These are phyloP conservation scores for Exophiala mesophila DNA, from an alignment of 2,329 filamentous ascomycete species.

Conservation along the genomic window DNA sequence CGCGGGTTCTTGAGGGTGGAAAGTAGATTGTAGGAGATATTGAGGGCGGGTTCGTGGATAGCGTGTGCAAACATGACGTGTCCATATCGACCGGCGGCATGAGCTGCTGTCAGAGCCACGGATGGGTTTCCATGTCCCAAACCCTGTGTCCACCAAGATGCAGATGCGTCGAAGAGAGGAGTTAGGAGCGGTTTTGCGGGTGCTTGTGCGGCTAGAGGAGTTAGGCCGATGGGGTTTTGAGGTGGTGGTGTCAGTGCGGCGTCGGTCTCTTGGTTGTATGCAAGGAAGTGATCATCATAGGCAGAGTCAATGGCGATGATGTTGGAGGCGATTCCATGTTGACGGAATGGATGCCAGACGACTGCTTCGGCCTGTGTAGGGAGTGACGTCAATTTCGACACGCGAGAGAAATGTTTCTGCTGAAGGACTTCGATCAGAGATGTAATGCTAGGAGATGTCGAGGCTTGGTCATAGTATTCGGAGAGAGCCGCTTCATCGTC, in stretches of 20 bases:
- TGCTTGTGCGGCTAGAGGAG: constrained; percentile 18
- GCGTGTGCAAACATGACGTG: constrained; percentile 84
- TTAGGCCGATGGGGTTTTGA: constrained; percentile 7
- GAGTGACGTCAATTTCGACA: constrained; percentile 59
- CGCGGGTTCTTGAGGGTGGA: constrained; percentile 57
- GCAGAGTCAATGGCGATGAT: constrained; percentile 78
- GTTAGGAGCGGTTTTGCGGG: constrained; percentile 42
- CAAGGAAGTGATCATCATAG: constrained; percentile 72
- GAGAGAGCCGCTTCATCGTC: constrained; percentile 56
- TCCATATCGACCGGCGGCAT: constrained; percentile 77
- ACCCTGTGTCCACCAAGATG: constrained; percentile 89
- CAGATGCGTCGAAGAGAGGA: constrained; percentile 74
- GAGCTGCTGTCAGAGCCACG: constrained; percentile 68
- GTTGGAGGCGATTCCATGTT: constrained; percentile 62
- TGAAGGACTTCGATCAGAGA: constrained; percentile 50
- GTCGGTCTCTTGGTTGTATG: constrained; percentile 34
- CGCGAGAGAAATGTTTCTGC: constrained; percentile 50
- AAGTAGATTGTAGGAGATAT: constrained; percentile 62
- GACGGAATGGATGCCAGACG: constrained; percentile 87
- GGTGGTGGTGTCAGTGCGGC: constrained; percentile 15
- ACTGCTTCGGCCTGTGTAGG: constrained; percentile 53
- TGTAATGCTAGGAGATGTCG: constrained; percentile 36
- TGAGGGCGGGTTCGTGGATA: constrained; percentile 71
- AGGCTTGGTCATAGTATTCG: constrained; percentile 57
- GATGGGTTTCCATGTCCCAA: constrained; percentile 72